Evolutionary conservation across 2,329 filamentous ascomycete genomes (phyloP), one percentile per base, ranked within the genome.

Genomic region (Talaromyces sp.): DNA sequence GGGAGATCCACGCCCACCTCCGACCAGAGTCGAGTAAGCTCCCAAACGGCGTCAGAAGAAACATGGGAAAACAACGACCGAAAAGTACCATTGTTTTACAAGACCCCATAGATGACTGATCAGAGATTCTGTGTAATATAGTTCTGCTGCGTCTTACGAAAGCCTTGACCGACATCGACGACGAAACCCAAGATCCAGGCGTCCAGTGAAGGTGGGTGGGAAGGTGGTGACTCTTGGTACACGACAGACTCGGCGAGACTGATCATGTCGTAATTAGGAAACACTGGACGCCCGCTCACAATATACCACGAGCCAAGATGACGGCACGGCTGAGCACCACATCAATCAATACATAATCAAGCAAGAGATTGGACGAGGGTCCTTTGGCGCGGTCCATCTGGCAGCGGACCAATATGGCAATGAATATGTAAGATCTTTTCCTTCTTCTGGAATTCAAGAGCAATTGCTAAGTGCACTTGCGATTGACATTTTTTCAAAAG

Each of bases 331-430:
- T 2, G 86, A 95, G 68, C 90, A 95, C 68, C 84, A 86, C 52
- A 93, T 97, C 76, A 97, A 97, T 71, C 93, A 97, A 75, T 99
- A 97, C 72, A 81, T 88, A 52, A 94, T 99, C 67, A 87, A 89
- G 71, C 89, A 96, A 70, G 93, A 97, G 78, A 97, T 99, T 65
- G 94, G 94, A n/a, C 83, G 91, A 60, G 94, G 94, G 16, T 97
- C 93, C 0, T 99, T 96, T 71, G 94, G 94, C 7, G 88, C 92
- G 10, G 94, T 99, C 13, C 91, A 97, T 74, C 79, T 93, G 17
- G 94, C 91, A 19, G 86, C 85, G 2, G 93, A 99, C 75, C 91
- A 96, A 71, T 94, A 87, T 75, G 93, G 91, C 37, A 85, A 86
- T 47, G 91, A 97, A 89, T 97, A 88, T 83, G 93, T 96, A 81